phyloP scores from a whole-genome alignment of 768 basidiomycete species.

The Panellus pusillus region DNA sequence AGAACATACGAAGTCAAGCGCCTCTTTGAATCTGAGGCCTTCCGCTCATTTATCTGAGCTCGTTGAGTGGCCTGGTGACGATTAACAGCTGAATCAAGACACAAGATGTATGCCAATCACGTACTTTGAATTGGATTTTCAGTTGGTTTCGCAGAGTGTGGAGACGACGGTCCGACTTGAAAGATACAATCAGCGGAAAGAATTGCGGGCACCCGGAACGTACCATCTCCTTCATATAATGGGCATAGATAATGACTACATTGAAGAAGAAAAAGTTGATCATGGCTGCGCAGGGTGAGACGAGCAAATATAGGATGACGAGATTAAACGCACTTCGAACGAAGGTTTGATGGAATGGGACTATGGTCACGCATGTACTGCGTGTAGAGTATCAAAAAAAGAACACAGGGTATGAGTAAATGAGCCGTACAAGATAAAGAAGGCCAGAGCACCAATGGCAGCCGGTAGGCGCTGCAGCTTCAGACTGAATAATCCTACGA shows the following conservation, averaged over 20 bases:
- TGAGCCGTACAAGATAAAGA: constrained; percentile 49
- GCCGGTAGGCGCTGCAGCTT: constrained; percentile 68
- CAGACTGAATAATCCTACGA: constrained; percentile 71
- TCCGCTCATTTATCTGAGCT: constrained; percentile 75
- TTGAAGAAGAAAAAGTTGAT: constrained; percentile 80
- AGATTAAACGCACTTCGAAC: constrained; percentile 6
- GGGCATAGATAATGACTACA: constrained; percentile 72
- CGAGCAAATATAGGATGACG: background rate
- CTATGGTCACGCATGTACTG: constrained; percentile 11
- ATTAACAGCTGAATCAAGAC: constrained; percentile 18
- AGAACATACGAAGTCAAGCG: constrained; percentile 73
- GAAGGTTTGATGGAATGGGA: constrained; percentile 16
- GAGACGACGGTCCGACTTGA: constrained; percentile 65
- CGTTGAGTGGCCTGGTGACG: constrained; percentile 63
- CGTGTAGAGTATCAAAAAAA: background rate
- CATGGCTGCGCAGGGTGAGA: constrained; percentile 40
- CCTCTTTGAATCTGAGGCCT: constrained; percentile 78
- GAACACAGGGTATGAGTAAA: background rate
- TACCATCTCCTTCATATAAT: constrained; percentile 64
- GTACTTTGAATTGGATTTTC: constrained; percentile 65
- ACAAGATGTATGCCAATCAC: constrained; percentile 8
- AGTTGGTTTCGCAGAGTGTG: constrained; percentile 73
- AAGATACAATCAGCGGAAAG: constrained; percentile 23
- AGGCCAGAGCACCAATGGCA: constrained; percentile 52
- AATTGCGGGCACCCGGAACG: constrained; percentile 19